Percentiles rank a stretch among this genome's conserved stretches.
Evolutionary conservation across 139 green algal species (phyloP).

Genomic region (Picochlorum sp.): DNA sequence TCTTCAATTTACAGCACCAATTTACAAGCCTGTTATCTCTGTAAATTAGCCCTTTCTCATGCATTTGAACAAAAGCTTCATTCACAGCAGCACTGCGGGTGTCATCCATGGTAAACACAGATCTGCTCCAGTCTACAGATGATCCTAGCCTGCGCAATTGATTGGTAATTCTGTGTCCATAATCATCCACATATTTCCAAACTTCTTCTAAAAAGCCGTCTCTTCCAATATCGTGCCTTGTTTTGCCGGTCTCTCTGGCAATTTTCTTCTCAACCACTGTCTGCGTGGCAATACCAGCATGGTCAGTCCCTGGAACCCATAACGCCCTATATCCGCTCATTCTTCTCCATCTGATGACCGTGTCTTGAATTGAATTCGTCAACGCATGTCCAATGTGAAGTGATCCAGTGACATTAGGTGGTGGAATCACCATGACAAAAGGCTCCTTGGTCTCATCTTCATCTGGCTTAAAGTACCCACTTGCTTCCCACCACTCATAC

Average conservation of each 20-base stretch:
- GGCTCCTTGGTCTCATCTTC: slow-evolving; percentile 26
- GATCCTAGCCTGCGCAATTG: slow-evolving; percentile 87
- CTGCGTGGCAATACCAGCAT: slow-evolving; percentile 88
- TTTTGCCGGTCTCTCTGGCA: slow-evolving; percentile 60
- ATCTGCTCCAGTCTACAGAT: slow-evolving; percentile 82
- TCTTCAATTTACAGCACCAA: slow-evolving; percentile 88
- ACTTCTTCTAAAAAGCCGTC: slow-evolving; percentile 86
- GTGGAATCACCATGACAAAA: slow-evolving; percentile 97
- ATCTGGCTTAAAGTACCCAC: slow-evolving; percentile 87
- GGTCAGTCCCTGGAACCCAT: slow-evolving; percentile 95
- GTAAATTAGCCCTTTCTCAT: slow-evolving; percentile 82
- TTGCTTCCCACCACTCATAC: slow-evolving; percentile 80
- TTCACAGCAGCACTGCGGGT: slow-evolving; percentile 54
- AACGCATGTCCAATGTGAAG: slow-evolving; percentile 95
- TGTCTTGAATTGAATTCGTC: slow-evolving; percentile 31
- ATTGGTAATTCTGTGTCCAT: slow-evolving; percentile 74
- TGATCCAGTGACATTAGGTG: slow-evolving; percentile 94
- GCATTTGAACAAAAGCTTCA: slow-evolving; percentile 69
- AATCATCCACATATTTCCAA: slow-evolving; percentile 81
- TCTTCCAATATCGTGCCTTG: slow-evolving; percentile 89
- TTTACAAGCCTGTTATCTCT: slow-evolving; percentile 97
- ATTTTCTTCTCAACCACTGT: slow-evolving; percentile 97
- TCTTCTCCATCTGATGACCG: slow-evolving; percentile 69
- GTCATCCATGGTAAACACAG: slow-evolving; percentile 95
- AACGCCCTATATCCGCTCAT: slow-evolving; percentile 92